A percentile compares a stretch with the other conserved stretches of the same genome.
phyloP scores from a whole-genome alignment of 2,329 filamentous ascomycete genomes.

The Diaporthe aspalathi region DNA sequence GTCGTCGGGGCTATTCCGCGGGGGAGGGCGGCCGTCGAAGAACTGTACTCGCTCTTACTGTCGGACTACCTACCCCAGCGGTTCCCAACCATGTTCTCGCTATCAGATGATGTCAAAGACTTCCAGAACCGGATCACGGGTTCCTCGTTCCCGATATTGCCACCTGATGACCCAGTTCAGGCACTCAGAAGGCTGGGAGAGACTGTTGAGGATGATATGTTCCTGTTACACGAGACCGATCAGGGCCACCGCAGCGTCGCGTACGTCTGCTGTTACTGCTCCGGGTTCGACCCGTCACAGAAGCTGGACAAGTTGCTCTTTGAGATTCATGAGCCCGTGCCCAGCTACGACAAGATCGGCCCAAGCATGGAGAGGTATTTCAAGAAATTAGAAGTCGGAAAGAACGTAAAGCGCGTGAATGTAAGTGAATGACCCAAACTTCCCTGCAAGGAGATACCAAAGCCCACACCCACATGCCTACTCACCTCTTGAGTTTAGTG shows the following conservation, averaged over 20 bases:
- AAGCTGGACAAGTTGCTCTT: slow-evolving; percentile 62
- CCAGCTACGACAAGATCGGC: slow-evolving; percentile 65
- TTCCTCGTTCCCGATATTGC: slow-evolving; percentile 45
- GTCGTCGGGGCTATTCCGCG: slow-evolving; percentile 56
- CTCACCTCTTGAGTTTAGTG: slow-evolving; percentile 51
- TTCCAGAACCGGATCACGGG: slow-evolving; percentile 57
- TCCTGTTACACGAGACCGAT: slow-evolving; percentile 58
- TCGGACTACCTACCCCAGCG: slow-evolving; percentile 59
- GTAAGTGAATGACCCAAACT: slow-evolving; percentile 48
- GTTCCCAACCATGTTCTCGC: slow-evolving; percentile 60
- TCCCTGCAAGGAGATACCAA: no score
- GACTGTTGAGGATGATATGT: slow-evolving; percentile 67
- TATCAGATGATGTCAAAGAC: slow-evolving; percentile 46
- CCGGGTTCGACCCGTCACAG: slow-evolving; percentile 62
- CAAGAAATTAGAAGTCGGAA: slow-evolving; percentile 58
- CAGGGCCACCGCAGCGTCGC: slow-evolving; percentile 58
- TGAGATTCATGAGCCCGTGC: slow-evolving; percentile 65
- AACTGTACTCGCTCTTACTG: slow-evolving; percentile 62
- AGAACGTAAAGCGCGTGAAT: slow-evolving; percentile 62
- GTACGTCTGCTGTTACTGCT: slow-evolving; percentile 64
- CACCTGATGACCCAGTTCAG: slow-evolving; percentile 46
- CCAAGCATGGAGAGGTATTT: slow-evolving; percentile 68
- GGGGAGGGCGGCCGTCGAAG: slow-evolving; percentile 56
- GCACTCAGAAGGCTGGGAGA: slow-evolving; percentile 58
- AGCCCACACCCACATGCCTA: slow-evolving; percentile 11